Conservation (phyloP, 768 basidiomycete genomes). For the Galerina sulciceps region DNA sequence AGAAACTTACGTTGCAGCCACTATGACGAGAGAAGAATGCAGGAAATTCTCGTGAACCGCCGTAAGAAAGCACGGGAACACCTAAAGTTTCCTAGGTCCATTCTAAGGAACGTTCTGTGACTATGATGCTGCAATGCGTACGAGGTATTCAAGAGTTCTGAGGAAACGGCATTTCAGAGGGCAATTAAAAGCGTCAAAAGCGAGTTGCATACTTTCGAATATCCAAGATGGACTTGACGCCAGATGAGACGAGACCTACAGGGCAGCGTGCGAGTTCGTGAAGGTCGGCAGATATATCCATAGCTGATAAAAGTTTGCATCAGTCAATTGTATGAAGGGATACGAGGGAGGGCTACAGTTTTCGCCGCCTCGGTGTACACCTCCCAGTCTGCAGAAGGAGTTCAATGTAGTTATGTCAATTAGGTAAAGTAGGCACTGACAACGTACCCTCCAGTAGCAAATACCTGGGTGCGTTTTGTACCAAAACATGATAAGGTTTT, state of each 20-base stretch:
- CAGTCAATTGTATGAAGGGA: background rate
- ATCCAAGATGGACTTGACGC: constrained; percentile 94
- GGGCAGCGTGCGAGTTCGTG: constrained; percentile 88
- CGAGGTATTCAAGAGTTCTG: constrained; percentile 83
- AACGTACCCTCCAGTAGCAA: constrained; percentile 89
- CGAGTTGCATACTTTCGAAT: constrained; percentile 65
- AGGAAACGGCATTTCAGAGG: background rate
- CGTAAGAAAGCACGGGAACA: constrained; percentile 86
- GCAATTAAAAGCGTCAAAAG: too few species aligned
- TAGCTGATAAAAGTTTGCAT: constrained; percentile 50
- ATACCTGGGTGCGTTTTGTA: constrained; percentile 52
- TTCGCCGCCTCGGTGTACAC: constrained; percentile 53
- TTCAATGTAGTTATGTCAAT: background rate
- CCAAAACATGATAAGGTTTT: background rate
- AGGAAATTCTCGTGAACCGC: constrained; percentile 80
- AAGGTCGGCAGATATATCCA: constrained; percentile 96
- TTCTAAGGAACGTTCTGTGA: background rate
- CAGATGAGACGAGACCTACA: constrained; percentile 91
- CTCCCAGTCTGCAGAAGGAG: constrained; percentile 32
- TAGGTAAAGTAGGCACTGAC: constrained; percentile 1
- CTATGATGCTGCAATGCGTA: constrained; percentile 29
- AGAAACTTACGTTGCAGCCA: constrained; percentile 68
- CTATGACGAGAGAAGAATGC: constrained; percentile 90
- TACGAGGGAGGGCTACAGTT: constrained; percentile 33
- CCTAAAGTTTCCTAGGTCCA: constrained; percentile 85